A percentile compares a stretch with the other conserved stretches of the same genome.
Evolutionary conservation across 2,329 filamentous ascomycete genomes (phyloP).

Genomic region (Xylaria sp.): DNA sequence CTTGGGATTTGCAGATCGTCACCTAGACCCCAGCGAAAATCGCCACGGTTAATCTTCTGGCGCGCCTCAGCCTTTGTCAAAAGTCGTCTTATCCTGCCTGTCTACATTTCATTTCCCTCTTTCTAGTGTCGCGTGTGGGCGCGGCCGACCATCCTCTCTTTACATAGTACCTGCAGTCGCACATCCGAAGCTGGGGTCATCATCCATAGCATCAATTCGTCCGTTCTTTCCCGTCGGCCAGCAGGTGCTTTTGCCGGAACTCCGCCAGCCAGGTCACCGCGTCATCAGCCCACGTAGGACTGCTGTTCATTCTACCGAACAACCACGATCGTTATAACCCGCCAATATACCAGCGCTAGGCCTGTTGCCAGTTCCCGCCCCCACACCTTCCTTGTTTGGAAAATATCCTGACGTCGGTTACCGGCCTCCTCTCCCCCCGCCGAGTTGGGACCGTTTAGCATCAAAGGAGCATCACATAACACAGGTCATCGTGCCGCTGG

Average conservation of each 20-base stretch:
- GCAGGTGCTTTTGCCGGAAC: slow-evolving; percentile 16
- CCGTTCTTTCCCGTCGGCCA: slow-evolving; percentile 5
- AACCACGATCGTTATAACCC: slow-evolving; percentile 14
- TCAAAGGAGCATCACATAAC: slow-evolving; percentile 15
- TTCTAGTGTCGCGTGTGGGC: neutral
- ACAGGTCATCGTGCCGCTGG: neutral
- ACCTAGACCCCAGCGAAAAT: slow-evolving; percentile 5
- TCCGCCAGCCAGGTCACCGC: slow-evolving; percentile 10
- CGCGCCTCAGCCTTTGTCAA: neutral
- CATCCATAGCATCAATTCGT: neutral
- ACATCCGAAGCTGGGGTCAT: neutral
- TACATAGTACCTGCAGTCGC: slow-evolving; percentile 2
- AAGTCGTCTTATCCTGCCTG: neutral
- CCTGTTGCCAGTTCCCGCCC: slow-evolving; percentile 13
- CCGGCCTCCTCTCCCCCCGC: slow-evolving; percentile 14
- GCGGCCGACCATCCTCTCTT: slow-evolving; percentile 7
- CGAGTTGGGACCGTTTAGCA: slow-evolving; percentile 5
- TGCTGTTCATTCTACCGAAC: slow-evolving; percentile 20
- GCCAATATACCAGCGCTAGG: slow-evolving; percentile 17
- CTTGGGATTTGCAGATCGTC: neutral
- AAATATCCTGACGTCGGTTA: slow-evolving; percentile 17
- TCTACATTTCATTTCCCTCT: neutral
- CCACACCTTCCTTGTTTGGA: slow-evolving; percentile 23
- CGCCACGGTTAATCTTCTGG: neutral
- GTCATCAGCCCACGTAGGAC: slow-evolving; percentile 7